Conservation (phyloP, 306 rosid genomes). For the Lagenaria siceraria region DNA sequence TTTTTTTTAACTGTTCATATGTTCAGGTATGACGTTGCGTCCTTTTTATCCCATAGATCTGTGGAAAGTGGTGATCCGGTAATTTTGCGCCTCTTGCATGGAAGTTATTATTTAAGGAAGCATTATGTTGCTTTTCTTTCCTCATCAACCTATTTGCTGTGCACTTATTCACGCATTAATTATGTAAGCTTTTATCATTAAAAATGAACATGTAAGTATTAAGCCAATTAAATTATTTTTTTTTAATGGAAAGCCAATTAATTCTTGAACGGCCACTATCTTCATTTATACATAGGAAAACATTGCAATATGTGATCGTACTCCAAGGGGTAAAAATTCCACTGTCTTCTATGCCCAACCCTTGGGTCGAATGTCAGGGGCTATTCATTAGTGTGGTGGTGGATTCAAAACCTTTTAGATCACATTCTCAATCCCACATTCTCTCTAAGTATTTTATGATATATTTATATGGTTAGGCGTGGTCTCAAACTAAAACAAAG, state of each 20-base stretch:
- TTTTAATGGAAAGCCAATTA: constrained; percentile 5
- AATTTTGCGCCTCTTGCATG: constrained; percentile 21
- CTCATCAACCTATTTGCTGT: not conserved
- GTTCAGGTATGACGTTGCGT: constrained; percentile 76
- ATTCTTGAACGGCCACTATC: not conserved
- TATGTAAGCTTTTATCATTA: not conserved
- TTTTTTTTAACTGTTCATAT: not conserved
- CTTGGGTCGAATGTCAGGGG: not conserved
- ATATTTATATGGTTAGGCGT: too few species aligned
- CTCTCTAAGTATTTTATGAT: not conserved
- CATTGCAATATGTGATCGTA: not conserved
- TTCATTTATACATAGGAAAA: not conserved
- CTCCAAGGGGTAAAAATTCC: not conserved
- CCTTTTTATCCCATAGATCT: constrained; percentile 69
- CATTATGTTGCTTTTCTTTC: not conserved
- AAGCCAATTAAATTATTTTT: too few species aligned
- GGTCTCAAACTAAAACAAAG: not conserved
- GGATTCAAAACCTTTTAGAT: not conserved
- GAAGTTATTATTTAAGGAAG: not conserved
- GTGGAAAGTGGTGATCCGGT: constrained; percentile 86
- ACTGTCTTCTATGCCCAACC: not conserved
- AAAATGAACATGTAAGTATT: not conserved
- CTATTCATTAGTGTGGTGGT: not conserved
- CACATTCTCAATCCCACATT: not conserved
- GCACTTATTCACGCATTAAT: not conserved